Percentiles rank a stretch among this genome's conserved stretches.
Evolutionary conservation across 345 rosid genomes (phyloP).

Genomic region (Heritiera littoralis): DNA sequence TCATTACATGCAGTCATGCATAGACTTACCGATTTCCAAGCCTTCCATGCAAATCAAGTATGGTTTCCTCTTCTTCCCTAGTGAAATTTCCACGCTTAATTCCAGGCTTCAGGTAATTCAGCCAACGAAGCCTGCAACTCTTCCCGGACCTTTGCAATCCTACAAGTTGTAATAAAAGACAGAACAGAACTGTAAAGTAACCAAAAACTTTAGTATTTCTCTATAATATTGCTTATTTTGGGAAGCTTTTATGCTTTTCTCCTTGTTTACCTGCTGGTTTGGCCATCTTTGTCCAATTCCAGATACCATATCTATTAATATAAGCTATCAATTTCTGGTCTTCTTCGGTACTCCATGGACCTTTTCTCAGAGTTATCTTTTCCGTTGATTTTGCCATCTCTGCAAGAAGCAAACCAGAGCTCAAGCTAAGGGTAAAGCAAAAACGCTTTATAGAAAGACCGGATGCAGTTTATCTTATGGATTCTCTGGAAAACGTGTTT

Average conservation of each 20-base stretch:
- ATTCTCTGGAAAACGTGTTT: background rate
- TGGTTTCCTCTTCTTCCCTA: slow-evolving; percentile 48
- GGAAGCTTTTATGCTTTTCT: too few species aligned
- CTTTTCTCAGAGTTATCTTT: slow-evolving; percentile 27
- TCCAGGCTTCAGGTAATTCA: slow-evolving; percentile 57
- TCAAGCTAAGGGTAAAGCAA: background rate
- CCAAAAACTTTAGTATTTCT: background rate
- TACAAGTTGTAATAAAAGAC: slow-evolving; percentile 22
- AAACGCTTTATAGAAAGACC: background rate
- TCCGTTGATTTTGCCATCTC: slow-evolving; percentile 19
- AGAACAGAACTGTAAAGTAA: background rate
- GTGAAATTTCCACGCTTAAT: slow-evolving; percentile 61
- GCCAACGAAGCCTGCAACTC: slow-evolving; percentile 77
- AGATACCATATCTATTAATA: slow-evolving; percentile 35
- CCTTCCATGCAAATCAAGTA: slow-evolving; percentile 40
- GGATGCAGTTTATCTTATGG: background rate
- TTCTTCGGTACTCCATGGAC: slow-evolving; percentile 43
- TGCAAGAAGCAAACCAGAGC: background rate
- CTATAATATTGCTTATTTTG: too few species aligned
- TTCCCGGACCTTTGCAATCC: slow-evolving; percentile 56
- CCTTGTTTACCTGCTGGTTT: slow-evolving; percentile 37
- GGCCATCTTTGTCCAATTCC: slow-evolving; percentile 48
- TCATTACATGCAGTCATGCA: background rate
- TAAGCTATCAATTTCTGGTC: slow-evolving; percentile 37
- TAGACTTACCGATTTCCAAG: slow-evolving; percentile 51